Percentiles rank a stretch among this genome's conserved stretches.
These are phyloP conservation scores for Adansonia digitata DNA, from an alignment of 345 rosid genomes.

Conservation along the genomic window DNA sequence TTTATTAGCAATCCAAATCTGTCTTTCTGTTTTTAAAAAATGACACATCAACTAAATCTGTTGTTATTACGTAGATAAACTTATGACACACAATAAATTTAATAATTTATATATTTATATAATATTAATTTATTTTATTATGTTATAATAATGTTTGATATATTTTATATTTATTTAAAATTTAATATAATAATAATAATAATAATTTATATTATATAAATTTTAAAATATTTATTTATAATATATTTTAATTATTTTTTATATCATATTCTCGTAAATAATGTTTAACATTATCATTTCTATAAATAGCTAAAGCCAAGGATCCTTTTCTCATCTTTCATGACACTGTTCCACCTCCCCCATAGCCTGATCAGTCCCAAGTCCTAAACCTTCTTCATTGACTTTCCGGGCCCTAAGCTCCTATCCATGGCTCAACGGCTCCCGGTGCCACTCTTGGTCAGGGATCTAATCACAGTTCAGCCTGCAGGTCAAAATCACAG, in stretches of 20 bases:
- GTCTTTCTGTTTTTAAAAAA: slow-evolving; percentile 18
- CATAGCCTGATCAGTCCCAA: background rate
- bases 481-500: background rate
- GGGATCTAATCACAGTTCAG: background rate
- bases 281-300: too few species aligned
- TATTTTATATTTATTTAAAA: too few species aligned
- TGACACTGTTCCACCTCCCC: slow-evolving; percentile 1
- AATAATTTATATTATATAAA: too few species aligned
- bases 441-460: background rate
- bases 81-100: background rate
- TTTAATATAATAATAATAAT: too few species aligned
- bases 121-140: too few species aligned
- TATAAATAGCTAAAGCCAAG: background rate
- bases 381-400: background rate
- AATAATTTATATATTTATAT: too few species aligned
- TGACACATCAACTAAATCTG: slow-evolving; percentile 21
- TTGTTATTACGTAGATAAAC: slow-evolving; percentile 1
- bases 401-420: background rate
- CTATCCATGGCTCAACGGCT: background rate
- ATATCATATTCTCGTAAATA: too few species aligned
- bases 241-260: too few species aligned
- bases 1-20: slow-evolving; percentile 1
- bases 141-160: too few species aligned
- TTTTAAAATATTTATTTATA: too few species aligned
- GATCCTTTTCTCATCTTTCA: slow-evolving; percentile 18